Conservation (phyloP, 768 basidiomycete species). For the Epithele typhae region DNA sequence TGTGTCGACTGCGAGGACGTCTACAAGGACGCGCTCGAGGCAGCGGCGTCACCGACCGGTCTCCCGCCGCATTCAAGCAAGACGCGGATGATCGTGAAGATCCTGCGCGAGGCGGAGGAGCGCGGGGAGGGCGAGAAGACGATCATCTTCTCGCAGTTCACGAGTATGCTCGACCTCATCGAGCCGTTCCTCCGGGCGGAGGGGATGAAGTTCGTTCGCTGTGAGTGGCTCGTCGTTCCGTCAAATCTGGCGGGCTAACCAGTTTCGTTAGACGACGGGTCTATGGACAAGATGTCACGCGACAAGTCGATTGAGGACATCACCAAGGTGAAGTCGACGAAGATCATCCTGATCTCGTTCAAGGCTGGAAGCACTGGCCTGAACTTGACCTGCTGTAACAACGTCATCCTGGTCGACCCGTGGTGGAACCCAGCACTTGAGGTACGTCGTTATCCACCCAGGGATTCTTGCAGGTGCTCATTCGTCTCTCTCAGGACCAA, state of each 20-base stretch:
- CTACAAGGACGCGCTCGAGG: constrained; percentile 44
- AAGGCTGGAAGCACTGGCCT: constrained; percentile 92
- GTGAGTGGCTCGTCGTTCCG: constrained; percentile 45
- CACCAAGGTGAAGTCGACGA: constrained; percentile 48
- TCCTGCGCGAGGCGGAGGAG: constrained; percentile 62
- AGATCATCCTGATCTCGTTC: constrained; percentile 92
- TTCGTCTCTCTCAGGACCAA: constrained; percentile 56
- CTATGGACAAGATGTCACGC: constrained; percentile 73
- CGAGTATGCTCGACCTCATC: constrained; percentile 80
- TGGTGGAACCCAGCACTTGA: constrained; percentile 96
- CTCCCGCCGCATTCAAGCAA: constrained; percentile 80
- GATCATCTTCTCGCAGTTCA: constrained; percentile 95
- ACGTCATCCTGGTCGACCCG: constrained; percentile 87
- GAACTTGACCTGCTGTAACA: constrained; percentile 90
- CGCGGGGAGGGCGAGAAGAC: constrained; percentile 77
- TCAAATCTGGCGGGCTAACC: constrained; percentile 3
- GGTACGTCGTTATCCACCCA: constrained; percentile 37
- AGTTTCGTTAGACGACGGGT: constrained; percentile 73
- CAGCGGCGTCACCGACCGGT: constrained; percentile 23
- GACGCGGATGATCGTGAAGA: constrained; percentile 73
- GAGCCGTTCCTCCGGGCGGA: constrained; percentile 75
- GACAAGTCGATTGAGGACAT: constrained; percentile 75
- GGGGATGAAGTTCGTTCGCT: constrained; percentile 74
- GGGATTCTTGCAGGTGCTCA: neutral
- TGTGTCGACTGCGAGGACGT: constrained; percentile 50